These are phyloP conservation scores for Plectosphaerella plurivora DNA, from an alignment of 2,329 filamentous ascomycete species.

Conservation along the genomic window DNA sequence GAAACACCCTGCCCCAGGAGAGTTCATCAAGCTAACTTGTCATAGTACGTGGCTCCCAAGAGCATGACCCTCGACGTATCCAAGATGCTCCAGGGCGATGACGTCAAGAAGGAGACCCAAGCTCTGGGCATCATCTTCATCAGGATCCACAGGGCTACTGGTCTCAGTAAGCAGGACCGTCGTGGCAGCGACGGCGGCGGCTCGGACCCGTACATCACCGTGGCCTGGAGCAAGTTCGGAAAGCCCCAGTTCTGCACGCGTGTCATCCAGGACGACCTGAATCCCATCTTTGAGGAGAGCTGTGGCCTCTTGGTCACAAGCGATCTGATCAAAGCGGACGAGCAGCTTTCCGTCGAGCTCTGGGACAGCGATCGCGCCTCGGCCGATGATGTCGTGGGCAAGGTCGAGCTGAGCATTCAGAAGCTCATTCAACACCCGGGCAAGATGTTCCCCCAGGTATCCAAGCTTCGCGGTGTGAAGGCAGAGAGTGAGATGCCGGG, in stretches of 20 bases:
- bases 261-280: slow-evolving; percentile 90
- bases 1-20: background rate
- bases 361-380: slow-evolving; percentile 95
- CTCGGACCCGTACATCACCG: slow-evolving; percentile 91
- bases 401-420: slow-evolving; percentile 88
- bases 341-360: slow-evolving; percentile 87
- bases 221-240: slow-evolving; percentile 92
- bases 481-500: slow-evolving; percentile 87
- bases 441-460: slow-evolving; percentile 86
- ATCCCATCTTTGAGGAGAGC: slow-evolving; percentile 88
- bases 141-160: slow-evolving; percentile 81
- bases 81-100: slow-evolving; percentile 86
- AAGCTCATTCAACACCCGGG: slow-evolving; percentile 93
- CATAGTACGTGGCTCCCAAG: slow-evolving; percentile 80
- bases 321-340: slow-evolving; percentile 87
- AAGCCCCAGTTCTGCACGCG: slow-evolving; percentile 98
- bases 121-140: slow-evolving; percentile 90
- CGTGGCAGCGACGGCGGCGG: slow-evolving; percentile 81
- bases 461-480: slow-evolving; percentile 77
- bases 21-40: background rate
- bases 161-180: slow-evolving; percentile 85
- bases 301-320: slow-evolving; percentile 81
- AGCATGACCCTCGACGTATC: slow-evolving; percentile 88
- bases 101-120: slow-evolving; percentile 82
- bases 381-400: slow-evolving; percentile 91